Conservation (phyloP, 1,139 yeast species). For the Scheffersomyces quercinus region DNA sequence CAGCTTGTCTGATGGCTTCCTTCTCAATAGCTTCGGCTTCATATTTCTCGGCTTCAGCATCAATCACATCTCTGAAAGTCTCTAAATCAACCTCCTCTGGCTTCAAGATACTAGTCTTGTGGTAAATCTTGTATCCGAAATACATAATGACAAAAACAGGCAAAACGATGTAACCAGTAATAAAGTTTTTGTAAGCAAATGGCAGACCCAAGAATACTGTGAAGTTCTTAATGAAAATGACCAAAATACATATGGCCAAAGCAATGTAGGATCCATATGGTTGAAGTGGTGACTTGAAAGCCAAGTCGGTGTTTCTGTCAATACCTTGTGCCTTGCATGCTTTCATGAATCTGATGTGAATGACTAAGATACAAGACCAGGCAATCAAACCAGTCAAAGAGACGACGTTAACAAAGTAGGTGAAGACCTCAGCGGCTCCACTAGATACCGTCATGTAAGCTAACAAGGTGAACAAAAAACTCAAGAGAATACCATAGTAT, state of each 20-base stretch:
- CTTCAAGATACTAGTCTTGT: constrained; percentile 51
- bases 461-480: constrained; percentile 33
- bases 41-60: constrained; percentile 64
- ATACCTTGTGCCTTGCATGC: constrained; percentile 69
- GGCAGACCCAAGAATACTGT: constrained; percentile 61
- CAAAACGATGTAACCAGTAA: constrained; percentile 77
- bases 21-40: constrained; percentile 41
- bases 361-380: constrained; percentile 33
- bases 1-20: constrained; percentile 48
- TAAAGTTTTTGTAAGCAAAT: constrained; percentile 62
- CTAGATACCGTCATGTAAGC: constrained; percentile 27
- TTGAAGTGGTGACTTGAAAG: constrained; percentile 65
- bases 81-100: constrained; percentile 64
- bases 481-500: constrained; percentile 35
- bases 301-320: constrained; percentile 41
- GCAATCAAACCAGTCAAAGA: constrained; percentile 31
- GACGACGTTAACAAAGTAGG: constrained; percentile 28
- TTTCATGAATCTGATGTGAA: constrained; percentile 62
- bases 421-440: constrained; percentile 24
- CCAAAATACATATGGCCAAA: constrained; percentile 50
- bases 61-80: constrained; percentile 65
- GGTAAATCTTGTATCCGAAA: constrained; percentile 58
- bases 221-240: constrained; percentile 71
- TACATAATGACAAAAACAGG: constrained; percentile 61
- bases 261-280: constrained; percentile 66